phyloP scores from a whole-genome alignment of 768 basidiomycete genomes.

The Serpula lacrymans region DNA sequence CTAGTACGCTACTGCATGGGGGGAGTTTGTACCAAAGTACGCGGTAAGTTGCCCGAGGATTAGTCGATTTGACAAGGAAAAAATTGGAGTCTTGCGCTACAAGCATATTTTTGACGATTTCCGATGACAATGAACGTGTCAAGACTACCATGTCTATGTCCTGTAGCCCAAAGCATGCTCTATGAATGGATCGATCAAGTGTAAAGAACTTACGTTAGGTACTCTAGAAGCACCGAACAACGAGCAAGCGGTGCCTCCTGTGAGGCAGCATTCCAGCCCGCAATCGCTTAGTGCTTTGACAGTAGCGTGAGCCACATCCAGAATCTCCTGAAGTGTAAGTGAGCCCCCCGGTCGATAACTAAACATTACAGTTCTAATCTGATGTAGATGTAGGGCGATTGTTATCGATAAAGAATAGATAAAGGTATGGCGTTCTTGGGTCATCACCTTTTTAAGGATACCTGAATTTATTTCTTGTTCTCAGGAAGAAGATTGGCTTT shows the following conservation, averaged over 20 bases:
- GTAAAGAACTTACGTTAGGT: conserved; percentile 30
- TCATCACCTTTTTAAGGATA: too few species aligned
- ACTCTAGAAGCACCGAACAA: conserved; percentile 35
- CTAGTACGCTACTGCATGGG: too few species aligned
- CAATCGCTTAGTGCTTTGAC: too few species aligned
- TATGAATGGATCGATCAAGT: conserved; percentile 9
- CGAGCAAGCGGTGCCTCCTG: conserved; percentile 39
- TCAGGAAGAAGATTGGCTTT: too few species aligned
- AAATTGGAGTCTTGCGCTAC: conserved; percentile 28
- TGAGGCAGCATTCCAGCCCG: conserved; percentile 33
- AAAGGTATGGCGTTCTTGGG: too few species aligned
- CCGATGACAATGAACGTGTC: conserved; percentile 30
- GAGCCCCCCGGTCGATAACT: too few species aligned
- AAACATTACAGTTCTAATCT: too few species aligned
- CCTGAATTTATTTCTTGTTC: too few species aligned
- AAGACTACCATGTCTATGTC: conserved; percentile 48
- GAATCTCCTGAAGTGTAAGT: too few species aligned
- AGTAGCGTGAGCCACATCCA: too few species aligned
- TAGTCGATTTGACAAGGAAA: conserved; percentile 34
- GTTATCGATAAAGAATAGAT: too few species aligned
- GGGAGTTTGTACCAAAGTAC: conserved; percentile 38
- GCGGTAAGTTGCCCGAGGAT: conserved; percentile 37
- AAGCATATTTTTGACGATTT: conserved; percentile 37
- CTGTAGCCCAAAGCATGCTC: conserved; percentile 26
- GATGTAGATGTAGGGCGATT: too few species aligned